Evolutionary conservation across 164 flowering plant species (phyloP), one percentile per base, ranked within the genome.

Genomic region (Houttuynia cordata): DNA sequence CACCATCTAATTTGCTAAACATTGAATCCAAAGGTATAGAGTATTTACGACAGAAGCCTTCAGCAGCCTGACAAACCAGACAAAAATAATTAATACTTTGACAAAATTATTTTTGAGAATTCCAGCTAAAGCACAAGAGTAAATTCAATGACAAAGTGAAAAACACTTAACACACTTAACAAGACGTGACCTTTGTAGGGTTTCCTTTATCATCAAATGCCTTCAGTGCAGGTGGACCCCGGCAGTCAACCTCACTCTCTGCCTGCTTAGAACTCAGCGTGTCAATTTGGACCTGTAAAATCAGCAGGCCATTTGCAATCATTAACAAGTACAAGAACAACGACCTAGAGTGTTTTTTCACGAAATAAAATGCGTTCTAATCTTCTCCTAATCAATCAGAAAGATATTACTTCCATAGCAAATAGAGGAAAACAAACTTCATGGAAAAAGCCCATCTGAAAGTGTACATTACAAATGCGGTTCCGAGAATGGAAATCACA

Each of bases 201-300:
- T 79, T 84, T 69, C 98, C 97, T 62, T 79, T 75, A 30, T 69
- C 61, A 70, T 89, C 98, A 82, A 83, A 87, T 58, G 96, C 92
- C 79, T 87, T 93, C 1, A 86, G 76, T 64, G 71, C 83, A 56
- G 98, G 98, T 68, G 98, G 98, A 56, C 98, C 98, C 62, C 98
- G 88, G 73, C 82, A 79, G 73, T 93, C 98, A 68, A 87, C 72
- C 76, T 82, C 90, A 67, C 71, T 81, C 58, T 73, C 86, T 20
- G 62, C 64, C 76, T 93, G 98, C 79, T 78, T 87, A 58, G 87
- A 68, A 68, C 71, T 70, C 53, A 93, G 81, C 53, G 66, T 70
- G 54, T 85, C 82, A 45, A 93, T 80, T 66, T 34, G 67, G 67
- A 93, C 81, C 98, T 92, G 73, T 60, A 74, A 61, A 67, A 37